Base-by-base conservation (phyloP, 169 alveolate genomes). In the Plasmodium sp. region DNA sequence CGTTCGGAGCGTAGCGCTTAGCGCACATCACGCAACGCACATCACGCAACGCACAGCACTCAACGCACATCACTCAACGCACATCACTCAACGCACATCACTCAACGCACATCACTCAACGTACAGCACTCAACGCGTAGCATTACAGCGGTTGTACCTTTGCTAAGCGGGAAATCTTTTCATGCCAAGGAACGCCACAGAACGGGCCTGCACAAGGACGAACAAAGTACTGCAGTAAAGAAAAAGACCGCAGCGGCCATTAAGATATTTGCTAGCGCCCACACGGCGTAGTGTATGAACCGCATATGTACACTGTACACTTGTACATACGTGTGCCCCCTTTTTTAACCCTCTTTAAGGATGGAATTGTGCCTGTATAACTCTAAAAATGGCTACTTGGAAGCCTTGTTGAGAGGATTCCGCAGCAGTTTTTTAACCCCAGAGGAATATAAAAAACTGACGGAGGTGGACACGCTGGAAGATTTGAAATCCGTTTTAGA, bases 361-460 rank as follows among this genome's bases (percentile, higher is more conserved):
- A 98, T 98, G 99, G 99, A 99, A 95, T 96, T 98, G 77, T 96
- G 98, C 74, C 96, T 97, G 74, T 99, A 99, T 97, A 99, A 99
- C 95, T 96, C 98, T 34, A 98, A 98, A 82, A 99, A 98, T 96
- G 99, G 99, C 73, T 99, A 98, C 97, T 97, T 98, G 27, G 99
- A 99, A 97, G 99, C 99, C 82, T 94, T 99, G 86, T 97, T 98
- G 48, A 95, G 99, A 79, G 99, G 99, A 36, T 97, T 98, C 82
- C 97, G 99, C 84, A 97, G 99, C 93, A 97, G 99, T 56, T 99
- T 99, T 96, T 96, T 99, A 94, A 97, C 98, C 16, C 98, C 99
- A 83, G 99, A 99, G 56, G 99, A 98, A 96, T 99, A 99, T 96
- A 96, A 96, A 62, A 93, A 96, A 67, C 96, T 98, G 91, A 98